Base-by-base conservation (phyloP, 176 grass and related monocot species). In the Oryza meyeriana region DNA sequence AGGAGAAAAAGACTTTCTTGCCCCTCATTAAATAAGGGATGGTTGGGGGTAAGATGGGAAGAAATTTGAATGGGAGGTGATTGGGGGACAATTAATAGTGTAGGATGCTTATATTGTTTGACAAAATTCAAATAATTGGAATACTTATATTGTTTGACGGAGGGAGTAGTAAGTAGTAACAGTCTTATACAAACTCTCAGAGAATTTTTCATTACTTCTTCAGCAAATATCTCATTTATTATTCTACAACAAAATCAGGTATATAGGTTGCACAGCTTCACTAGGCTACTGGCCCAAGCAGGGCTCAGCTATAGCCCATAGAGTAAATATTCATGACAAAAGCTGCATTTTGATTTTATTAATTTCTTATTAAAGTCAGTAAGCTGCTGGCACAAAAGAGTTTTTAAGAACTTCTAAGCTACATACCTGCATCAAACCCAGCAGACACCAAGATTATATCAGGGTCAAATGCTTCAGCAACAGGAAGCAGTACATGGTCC, bases 351-450 rank as follows among this genome's bases (percentile, higher is more conserved):
- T 81, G n/a, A 87, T 82, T 77, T 87, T 33, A 18, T 52, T 75
- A 40, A 13, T 41, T 63, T 72, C 16, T 72, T 44, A 44, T 12
- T 13, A n/a, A 5, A 74, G 5, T 7, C 20, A 3, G 30, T 55
- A 57, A 58, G 44, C 13, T 39, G 66, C 39, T 30, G 12, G 13
- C 61, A 66, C 69, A 81, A 63, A 30, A 52, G 11, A 77, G 4
- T 75, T 64, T 30, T 33, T 66, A 78, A 59, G 32, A 66, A 72
- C 22, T 25, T 61, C 55, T 5, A 31, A 78, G 18, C 36, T 48
- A 62, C 12, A 76, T 74, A 93, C 96, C 96, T 93, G 96, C 92
- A 61, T 98, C 96, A 87, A 95, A 98, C 77, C 96, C 96, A 80
- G 96, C 93, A 77, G 96, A 98, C 42, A 95, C 70, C 71, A 98